Evolutionary conservation across 2,329 filamentous ascomycete species (phyloP).

Genomic region (Trichophyton equinum): DNA sequence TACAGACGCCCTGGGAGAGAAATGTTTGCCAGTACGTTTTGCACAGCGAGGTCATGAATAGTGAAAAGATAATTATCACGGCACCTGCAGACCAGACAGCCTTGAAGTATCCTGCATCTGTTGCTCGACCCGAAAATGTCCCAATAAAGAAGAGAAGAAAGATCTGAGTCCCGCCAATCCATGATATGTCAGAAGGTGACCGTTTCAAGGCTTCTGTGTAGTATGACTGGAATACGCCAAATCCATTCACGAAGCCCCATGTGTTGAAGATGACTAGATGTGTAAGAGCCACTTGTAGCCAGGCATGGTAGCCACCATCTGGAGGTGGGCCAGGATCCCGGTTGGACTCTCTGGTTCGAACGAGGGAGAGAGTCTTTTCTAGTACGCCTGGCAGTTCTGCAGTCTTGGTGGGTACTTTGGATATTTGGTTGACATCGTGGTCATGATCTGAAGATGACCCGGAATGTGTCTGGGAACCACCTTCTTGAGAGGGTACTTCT

Average conservation of each 20-base stretch:
- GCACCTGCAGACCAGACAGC: conserved; percentile 33
- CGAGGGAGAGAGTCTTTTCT: conserved; percentile 23
- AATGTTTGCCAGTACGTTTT: conserved; percentile 40
- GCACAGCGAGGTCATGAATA: conserved; percentile 41
- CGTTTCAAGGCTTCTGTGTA: conserved; percentile 34
- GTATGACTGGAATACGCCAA: conserved; percentile 44
- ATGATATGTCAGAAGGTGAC: conserved; percentile 39
- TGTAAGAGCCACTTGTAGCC: conserved; percentile 42
- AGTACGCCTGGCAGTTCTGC: conserved; percentile 7
- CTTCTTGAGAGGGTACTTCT: background rate
- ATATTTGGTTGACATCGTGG: background rate
- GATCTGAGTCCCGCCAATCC: conserved; percentile 42
- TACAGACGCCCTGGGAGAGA: conserved; percentile 43
- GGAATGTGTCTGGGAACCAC: background rate
- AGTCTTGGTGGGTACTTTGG: background rate
- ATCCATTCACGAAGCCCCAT: conserved; percentile 44
- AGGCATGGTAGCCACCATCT: conserved; percentile 44
- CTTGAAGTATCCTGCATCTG: conserved; percentile 42
- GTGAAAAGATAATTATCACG: conserved; percentile 34
- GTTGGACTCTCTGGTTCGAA: conserved; percentile 28
- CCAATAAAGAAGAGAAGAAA: conserved; percentile 40
- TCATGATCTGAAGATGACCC: background rate
- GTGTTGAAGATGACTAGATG: conserved; percentile 47
- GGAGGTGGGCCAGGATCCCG: conserved; percentile 29
- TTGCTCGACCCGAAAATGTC: conserved; percentile 40